Conservation (phyloP, 1,284 basidiomycete species). For the Pseudozyma pruni region DNA sequence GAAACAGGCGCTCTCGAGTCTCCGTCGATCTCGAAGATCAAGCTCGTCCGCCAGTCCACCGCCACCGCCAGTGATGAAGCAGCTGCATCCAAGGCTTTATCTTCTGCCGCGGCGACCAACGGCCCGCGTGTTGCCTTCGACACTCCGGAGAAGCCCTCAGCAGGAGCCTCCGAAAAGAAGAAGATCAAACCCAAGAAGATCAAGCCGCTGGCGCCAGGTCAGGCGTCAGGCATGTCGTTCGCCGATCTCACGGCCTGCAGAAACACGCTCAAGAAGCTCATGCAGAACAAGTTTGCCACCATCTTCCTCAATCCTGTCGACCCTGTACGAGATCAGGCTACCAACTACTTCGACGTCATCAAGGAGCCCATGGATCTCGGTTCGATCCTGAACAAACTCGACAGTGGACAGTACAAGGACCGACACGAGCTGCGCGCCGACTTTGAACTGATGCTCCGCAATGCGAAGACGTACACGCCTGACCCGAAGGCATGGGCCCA, state of each 20-base stretch:
- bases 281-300: constrained; percentile 73
- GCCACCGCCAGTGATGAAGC: constrained; percentile 17
- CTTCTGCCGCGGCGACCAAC: constrained; percentile 10
- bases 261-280: constrained; percentile 82
- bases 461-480: constrained; percentile 87
- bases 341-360: constrained; percentile 83
- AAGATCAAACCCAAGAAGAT: constrained; percentile 63
- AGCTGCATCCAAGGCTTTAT: constrained; percentile 8
- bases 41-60: constrained; percentile 34
- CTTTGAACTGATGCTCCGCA: constrained; percentile 86
- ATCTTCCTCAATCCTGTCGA: constrained; percentile 88
- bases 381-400: constrained; percentile 87
- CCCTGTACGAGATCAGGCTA: constrained; percentile 67
- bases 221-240: constrained; percentile 81
- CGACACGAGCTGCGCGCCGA: constrained; percentile 86
- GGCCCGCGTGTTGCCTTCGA: constrained; percentile 52
- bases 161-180: constrained; percentile 67
- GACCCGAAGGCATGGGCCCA: constrained; percentile 77
- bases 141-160: constrained; percentile 35
- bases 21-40: constrained; percentile 48
- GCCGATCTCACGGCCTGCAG: constrained; percentile 83
- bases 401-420: constrained; percentile 82
- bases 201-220: constrained; percentile 69
- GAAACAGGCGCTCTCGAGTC: constrained; percentile 24
- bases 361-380: constrained; percentile 94